phyloP scores from a whole-genome alignment of 2,329 filamentous ascomycete species.

The Pyrenophora teres region DNA sequence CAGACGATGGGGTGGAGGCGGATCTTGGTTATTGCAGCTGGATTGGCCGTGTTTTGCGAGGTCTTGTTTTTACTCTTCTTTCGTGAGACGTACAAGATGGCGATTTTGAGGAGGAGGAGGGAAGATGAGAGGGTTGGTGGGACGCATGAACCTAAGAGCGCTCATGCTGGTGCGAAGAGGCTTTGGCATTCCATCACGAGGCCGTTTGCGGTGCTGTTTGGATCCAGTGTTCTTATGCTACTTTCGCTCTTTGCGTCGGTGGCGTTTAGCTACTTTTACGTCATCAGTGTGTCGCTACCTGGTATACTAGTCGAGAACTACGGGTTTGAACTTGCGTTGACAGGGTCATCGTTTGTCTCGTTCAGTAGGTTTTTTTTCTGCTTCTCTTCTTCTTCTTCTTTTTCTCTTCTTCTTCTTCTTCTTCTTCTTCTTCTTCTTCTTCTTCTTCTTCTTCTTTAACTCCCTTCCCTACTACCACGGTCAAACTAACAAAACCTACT shows the following conservation, averaged over 20 bases:
- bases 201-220: slow-evolving; percentile 50
- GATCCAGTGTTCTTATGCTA: slow-evolving; percentile 61
- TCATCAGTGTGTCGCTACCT: slow-evolving; percentile 54
- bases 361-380: slow-evolving; percentile 54
- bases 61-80: slow-evolving; percentile 58
- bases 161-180: slow-evolving; percentile 28
- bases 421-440: no score
- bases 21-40: slow-evolving; percentile 58
- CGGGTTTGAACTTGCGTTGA: slow-evolving; percentile 54
- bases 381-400: no score
- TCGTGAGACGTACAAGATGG: slow-evolving; percentile 65
- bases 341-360: slow-evolving; percentile 59
- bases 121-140: slow-evolving; percentile 20
- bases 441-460: no score
- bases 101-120: slow-evolving; percentile 51
- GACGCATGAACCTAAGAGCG: slow-evolving; percentile 13
- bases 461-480: not conserved
- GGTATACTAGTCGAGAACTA: slow-evolving; percentile 51
- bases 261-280: slow-evolving; percentile 53
- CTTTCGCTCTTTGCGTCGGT: slow-evolving; percentile 53
- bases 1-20: slow-evolving; percentile 61
- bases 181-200: slow-evolving; percentile 49
- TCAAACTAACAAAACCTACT: not conserved
- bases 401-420: no score
- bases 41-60: slow-evolving; percentile 56